Percentiles rank a stretch among this genome's conserved stretches.
Evolutionary conservation across 2,329 filamentous ascomycete genomes (phyloP).

Genomic region (Emmonsiellopsis sp.): DNA sequence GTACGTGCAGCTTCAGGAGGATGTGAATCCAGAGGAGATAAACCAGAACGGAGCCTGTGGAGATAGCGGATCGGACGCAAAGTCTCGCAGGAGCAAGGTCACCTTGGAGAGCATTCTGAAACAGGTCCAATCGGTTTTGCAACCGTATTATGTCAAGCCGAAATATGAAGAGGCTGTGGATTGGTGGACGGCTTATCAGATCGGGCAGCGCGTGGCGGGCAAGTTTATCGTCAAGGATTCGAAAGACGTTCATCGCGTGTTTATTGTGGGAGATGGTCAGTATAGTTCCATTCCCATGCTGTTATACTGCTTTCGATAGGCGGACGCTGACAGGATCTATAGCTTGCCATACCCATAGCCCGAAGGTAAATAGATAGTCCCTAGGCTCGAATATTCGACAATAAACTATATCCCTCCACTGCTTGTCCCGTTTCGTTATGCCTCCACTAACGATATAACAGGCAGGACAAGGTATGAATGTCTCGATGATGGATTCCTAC

Average conservation of each 20-base stretch:
- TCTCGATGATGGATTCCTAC: slow-evolving; percentile 12
- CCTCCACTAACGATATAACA: background rate
- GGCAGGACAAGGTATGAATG: slow-evolving; percentile 2
- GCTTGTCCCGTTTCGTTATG: too few relatives aligned
- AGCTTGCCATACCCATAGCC: slow-evolving; percentile 4
- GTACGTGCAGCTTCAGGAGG: slow-evolving; percentile 40
- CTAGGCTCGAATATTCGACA: background rate
- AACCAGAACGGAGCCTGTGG: slow-evolving; percentile 54
- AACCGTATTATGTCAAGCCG: slow-evolving; percentile 59
- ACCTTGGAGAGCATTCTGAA: slow-evolving; percentile 56
- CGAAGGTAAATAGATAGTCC: background rate
- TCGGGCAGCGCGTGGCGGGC: slow-evolving; percentile 55
- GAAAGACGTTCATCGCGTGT: slow-evolving; percentile 62
- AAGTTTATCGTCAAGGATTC: slow-evolving; percentile 48
- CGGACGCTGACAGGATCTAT: background rate
- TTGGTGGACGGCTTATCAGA: slow-evolving; percentile 71
- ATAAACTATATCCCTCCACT: background rate
- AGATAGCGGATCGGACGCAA: slow-evolving; percentile 43
- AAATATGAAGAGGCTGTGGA: slow-evolving; percentile 49
- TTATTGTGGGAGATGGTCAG: slow-evolving; percentile 58
- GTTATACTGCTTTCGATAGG: background rate
- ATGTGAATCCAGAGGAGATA: slow-evolving; percentile 23
- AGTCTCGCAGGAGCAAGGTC: slow-evolving; percentile 31
- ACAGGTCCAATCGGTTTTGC: slow-evolving; percentile 57
- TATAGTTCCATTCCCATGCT: background rate